Conservation (phyloP, 192 early-diverging fungal genomes). For the Coemansia guatemalensis region DNA sequence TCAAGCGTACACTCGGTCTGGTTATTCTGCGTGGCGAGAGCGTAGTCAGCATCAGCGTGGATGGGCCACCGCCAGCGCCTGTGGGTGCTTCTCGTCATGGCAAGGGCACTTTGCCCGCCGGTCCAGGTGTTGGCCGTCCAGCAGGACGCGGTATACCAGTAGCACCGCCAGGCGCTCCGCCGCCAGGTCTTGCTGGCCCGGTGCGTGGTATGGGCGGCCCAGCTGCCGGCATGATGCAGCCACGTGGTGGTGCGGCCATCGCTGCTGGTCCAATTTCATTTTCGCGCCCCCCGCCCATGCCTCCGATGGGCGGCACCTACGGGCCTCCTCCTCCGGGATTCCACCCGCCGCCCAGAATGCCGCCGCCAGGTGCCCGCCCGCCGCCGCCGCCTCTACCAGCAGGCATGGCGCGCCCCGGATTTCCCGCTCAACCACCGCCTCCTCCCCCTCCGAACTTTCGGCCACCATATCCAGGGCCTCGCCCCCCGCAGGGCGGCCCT, state of each 20-base stretch:
- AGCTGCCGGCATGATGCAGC: constrained; percentile 85
- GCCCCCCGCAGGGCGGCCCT: constrained; percentile 28
- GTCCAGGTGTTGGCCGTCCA: constrained; percentile 80
- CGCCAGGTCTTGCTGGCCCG: constrained; percentile 77
- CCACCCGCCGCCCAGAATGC: constrained; percentile 45
- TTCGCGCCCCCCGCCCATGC: constrained; percentile 65
- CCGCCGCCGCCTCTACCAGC: constrained; percentile 49
- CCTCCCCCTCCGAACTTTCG: constrained; percentile 52
- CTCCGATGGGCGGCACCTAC: constrained; percentile 58
- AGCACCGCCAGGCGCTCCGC: constrained; percentile 50
- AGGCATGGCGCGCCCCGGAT: constrained; percentile 55
- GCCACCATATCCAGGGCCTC: constrained; percentile 41
- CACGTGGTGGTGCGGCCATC: constrained; percentile 63
- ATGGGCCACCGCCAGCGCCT: constrained; percentile 80
- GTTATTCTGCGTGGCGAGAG: constrained; percentile 94
- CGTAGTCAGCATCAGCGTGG: constrained; percentile 88
- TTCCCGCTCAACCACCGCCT: constrained; percentile 16
- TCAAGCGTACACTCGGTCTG: constrained; percentile 90
- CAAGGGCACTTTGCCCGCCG: constrained; percentile 48
- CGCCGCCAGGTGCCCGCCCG: constrained; percentile 68
- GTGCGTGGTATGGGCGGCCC: constrained; percentile 97
- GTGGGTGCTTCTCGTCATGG: constrained; percentile 54
- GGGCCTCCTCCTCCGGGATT: constrained; percentile 56
- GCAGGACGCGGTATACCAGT: constrained; percentile 77
- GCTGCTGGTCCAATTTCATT: constrained; percentile 67